Percentiles rank a stretch among this genome's conserved stretches.
Evolutionary conservation across 495 filamentous ascomycete species (phyloP).

Genomic region (Aspergillus coremiiformis): DNA sequence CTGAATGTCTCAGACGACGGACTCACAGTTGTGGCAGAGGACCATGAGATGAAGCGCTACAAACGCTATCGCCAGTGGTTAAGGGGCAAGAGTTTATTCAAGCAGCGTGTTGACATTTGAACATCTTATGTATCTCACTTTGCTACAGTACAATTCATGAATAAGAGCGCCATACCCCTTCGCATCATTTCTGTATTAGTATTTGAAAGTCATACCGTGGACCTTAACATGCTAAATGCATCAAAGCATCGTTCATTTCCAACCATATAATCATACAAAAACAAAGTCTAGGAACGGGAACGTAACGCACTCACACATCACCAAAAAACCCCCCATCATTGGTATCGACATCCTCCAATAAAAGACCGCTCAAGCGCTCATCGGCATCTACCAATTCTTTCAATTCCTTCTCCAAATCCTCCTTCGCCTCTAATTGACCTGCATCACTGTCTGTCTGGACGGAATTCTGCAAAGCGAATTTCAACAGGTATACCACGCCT

Average conservation of each 20-base stretch:
- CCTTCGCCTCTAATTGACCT: slow-evolving; percentile 19
- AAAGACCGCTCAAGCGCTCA: slow-evolving; percentile 23
- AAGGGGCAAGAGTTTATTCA: slow-evolving; percentile 85
- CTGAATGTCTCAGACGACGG: slow-evolving; percentile 71
- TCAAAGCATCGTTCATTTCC: neutral
- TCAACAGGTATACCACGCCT: slow-evolving; percentile 29
- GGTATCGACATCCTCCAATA: slow-evolving; percentile 16
- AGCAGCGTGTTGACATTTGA: slow-evolving; percentile 68
- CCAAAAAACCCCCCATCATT: slow-evolving; percentile 13
- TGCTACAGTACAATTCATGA: slow-evolving; percentile 7
- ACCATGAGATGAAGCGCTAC: slow-evolving; percentile 83
- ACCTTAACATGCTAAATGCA: neutral
- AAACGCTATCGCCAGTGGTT: slow-evolving; percentile 94
- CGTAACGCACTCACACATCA: neutral
- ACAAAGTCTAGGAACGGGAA: neutral
- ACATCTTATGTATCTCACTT: neutral
- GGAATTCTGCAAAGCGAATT: slow-evolving; percentile 30
- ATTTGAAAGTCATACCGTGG: no score
- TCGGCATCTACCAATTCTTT: slow-evolving; percentile 32
- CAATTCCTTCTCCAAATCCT: slow-evolving; percentile 26
- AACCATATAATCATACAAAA: neutral
- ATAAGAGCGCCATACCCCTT: slow-evolving; percentile 10
- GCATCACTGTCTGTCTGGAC: slow-evolving; percentile 7
- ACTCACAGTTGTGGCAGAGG: slow-evolving; percentile 78
- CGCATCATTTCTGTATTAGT: neutral